Evolutionary conservation across 2,329 filamentous ascomycete genomes (phyloP).

Genomic region (Colletotrichum sp.): DNA sequence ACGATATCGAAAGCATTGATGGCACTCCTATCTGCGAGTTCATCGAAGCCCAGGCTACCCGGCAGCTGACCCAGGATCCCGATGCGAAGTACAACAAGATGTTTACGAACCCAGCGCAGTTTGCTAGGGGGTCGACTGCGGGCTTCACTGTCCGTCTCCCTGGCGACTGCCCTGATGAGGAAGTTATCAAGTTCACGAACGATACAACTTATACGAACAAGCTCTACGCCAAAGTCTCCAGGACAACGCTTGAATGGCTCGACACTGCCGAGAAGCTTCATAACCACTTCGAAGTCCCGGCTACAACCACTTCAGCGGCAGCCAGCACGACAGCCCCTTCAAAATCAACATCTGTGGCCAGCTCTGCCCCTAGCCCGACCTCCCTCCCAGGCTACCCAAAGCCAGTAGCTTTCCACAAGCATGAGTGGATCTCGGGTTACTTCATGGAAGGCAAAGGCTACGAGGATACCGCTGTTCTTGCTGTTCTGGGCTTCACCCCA

Average conservation of each 20-base stretch:
- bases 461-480: slow-evolving; percentile 31
- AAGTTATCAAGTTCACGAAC: slow-evolving; percentile 17
- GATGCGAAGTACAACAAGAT: slow-evolving; percentile 25
- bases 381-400: slow-evolving; percentile 28
- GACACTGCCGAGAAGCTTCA: background rate
- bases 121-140: background rate
- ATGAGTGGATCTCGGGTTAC: slow-evolving; percentile 29
- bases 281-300: slow-evolving; percentile 2
- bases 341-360: background rate
- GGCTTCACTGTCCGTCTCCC: background rate
- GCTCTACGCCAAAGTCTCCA: background rate
- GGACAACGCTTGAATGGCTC: background rate
- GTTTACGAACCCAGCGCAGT: slow-evolving; percentile 1
- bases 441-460: slow-evolving; percentile 32
- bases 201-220: background rate
- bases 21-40: slow-evolving; percentile 4
- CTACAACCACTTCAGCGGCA: background rate
- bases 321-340: background rate
- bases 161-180: background rate
- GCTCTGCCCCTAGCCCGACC: background rate
- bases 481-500: slow-evolving; percentile 26
- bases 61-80: slow-evolving; percentile 20
- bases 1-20: slow-evolving; percentile 23
- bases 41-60: slow-evolving; percentile 1
- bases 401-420: slow-evolving; percentile 26